Conservation (phyloP, 768 basidiomycete genomes). For the Russula brevipes region DNA sequence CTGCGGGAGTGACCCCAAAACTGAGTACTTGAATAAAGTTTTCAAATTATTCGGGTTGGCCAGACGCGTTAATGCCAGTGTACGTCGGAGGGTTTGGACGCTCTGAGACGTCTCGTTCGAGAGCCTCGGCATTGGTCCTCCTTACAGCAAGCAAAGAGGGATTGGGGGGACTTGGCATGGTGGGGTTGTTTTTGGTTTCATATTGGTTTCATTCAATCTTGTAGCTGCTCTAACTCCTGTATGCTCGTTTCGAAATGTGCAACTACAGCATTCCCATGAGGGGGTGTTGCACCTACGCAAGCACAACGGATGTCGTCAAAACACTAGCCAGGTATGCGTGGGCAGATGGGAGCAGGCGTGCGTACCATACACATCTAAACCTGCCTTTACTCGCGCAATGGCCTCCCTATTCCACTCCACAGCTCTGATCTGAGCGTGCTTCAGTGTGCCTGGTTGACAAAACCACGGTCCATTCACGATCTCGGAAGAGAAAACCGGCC, state of each 20-base stretch:
- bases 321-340: background rate
- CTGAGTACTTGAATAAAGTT: no score
- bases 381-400: constrained; percentile 54
- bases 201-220: background rate
- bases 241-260: constrained; percentile 4
- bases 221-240: constrained; percentile 1
- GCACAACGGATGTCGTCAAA: background rate
- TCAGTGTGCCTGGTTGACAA: constrained; percentile 67
- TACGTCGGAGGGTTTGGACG: no score
- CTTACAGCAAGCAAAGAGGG: no score
- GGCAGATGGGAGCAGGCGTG: background rate
- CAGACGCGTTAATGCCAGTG: no score
- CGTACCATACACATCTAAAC: constrained; percentile 1
- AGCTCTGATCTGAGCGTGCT: constrained; percentile 74
- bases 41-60: no score
- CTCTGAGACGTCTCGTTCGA: no score
- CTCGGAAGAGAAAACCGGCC: background rate
- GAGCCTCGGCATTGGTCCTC: no score
- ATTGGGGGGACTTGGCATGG: no score
- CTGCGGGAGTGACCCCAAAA: no score
- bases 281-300: background rate
- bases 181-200: no score
- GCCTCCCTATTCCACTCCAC: constrained; percentile 68
- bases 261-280: background rate
- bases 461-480: background rate